Conservation (phyloP, 225 moss, liverwort and hornwort species). For the Bryum argenteum region DNA sequence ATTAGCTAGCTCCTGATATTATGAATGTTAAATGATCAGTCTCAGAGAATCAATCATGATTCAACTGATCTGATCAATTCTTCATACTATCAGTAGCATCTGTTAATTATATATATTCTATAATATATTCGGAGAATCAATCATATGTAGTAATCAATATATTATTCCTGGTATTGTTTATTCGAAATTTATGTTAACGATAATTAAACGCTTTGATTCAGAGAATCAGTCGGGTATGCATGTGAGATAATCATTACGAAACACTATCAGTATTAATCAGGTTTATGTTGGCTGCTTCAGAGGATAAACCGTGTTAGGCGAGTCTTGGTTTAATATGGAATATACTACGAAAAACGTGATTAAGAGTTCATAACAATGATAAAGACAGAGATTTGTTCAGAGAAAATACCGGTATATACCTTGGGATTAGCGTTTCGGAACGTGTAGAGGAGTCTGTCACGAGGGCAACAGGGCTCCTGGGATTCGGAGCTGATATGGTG, state of each 20-base stretch:
- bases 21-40: background rate
- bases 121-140: background rate
- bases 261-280: background rate
- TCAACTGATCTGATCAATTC: background rate
- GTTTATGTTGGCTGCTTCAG: too few species aligned
- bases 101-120: background rate
- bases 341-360: background rate
- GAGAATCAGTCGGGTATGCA: background rate
- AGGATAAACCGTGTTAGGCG: too few species aligned
- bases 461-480: conserved; percentile 44
- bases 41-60: background rate
- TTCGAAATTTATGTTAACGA: background rate
- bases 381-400: background rate
- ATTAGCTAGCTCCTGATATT: background rate
- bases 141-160: background rate
- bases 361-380: background rate
- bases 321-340: too few species aligned
- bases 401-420: background rate
- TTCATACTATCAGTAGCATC: background rate
- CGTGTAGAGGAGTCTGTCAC: conserved; percentile 48
- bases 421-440: conserved; percentile 64
- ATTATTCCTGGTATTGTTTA: background rate
- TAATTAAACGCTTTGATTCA: background rate
- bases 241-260: background rate
- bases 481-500: conserved; percentile 61